A percentile compares a stretch with the other conserved stretches of the same genome.
Evolutionary conservation across 176 grass and related monocot species (phyloP).

Genomic region (Oryza nivara): DNA sequence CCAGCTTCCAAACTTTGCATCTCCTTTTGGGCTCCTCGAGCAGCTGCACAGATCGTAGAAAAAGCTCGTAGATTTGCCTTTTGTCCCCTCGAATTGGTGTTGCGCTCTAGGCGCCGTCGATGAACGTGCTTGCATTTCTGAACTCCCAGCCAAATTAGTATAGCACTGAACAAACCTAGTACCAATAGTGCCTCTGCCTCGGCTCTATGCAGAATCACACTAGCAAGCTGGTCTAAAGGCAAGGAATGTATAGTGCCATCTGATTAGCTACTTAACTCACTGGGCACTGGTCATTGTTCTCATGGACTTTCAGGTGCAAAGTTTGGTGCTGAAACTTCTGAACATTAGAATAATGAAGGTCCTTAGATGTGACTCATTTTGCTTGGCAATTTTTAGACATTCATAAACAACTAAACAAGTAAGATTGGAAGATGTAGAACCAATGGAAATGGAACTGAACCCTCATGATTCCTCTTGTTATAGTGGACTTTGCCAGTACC

Average conservation of each 20-base stretch:
- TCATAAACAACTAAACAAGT: too few relatives aligned
- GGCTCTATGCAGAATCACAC: neutral
- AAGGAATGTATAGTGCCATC: neutral
- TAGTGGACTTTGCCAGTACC: slow-evolving; percentile 21
- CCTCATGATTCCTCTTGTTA: neutral
- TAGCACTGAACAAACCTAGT: neutral
- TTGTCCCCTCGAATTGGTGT: neutral
- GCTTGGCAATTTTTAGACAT: too few relatives aligned
- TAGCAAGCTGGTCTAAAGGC: slow-evolving; percentile 15
- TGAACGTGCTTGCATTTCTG: slow-evolving; percentile 31
- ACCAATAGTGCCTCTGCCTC: neutral
- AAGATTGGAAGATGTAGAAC: neutral
- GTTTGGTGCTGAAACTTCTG: neutral
- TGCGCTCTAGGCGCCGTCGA: slow-evolving; percentile 32
- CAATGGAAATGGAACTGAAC: neutral
- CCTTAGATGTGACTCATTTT: neutral
- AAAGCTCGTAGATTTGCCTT: slow-evolving; percentile 33
- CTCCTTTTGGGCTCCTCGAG: slow-evolving; percentile 28
- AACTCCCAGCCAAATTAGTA: neutral
- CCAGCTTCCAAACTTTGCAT: slow-evolving; percentile 18
- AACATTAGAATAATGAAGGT: neutral
- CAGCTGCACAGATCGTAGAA: slow-evolving; percentile 23
- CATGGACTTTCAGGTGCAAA: slow-evolving; percentile 3
- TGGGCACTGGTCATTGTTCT: neutral
- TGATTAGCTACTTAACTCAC: neutral